Evolutionary conservation across 352 stramenopile species (phyloP).

Genomic region (Phytophthora pluvialis): DNA sequence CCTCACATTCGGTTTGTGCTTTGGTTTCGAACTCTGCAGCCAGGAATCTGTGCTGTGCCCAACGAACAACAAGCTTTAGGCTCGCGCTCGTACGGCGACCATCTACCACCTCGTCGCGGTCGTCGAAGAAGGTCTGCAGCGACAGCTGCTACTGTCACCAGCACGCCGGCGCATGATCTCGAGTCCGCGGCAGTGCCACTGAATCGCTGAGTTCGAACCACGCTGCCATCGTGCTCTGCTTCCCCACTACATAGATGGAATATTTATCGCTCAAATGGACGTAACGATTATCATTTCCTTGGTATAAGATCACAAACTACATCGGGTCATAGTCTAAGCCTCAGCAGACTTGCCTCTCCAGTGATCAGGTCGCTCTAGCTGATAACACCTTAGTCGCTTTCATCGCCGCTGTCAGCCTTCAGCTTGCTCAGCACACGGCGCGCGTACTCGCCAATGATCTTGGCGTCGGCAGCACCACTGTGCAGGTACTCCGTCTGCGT

Average conservation of each 20-base stretch:
- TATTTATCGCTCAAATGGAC: constrained; percentile 43
- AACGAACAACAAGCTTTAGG: constrained; percentile 68
- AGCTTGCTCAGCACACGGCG: constrained; percentile 89
- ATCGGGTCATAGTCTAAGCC: constrained; percentile 20
- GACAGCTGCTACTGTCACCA: constrained; percentile 20
- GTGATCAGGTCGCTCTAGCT: constrained; percentile 13
- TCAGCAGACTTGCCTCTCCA: background rate
- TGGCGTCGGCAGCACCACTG: constrained; percentile 65
- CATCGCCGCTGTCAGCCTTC: constrained; percentile 83
- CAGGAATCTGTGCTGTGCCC: constrained; percentile 74
- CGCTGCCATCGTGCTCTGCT: too few relatives aligned
- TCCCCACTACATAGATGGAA: background rate
- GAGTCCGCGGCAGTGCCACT: constrained; percentile 31
- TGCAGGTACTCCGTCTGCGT: constrained; percentile 79
- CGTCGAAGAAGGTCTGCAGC: constrained; percentile 22
- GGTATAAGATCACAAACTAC: constrained; percentile 7
- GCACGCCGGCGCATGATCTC: constrained; percentile 26
- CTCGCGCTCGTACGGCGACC: constrained; percentile 31
- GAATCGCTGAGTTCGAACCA: constrained; percentile 28
- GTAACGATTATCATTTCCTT: constrained; percentile 19
- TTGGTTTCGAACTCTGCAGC: constrained; percentile 41
- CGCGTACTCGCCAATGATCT: constrained; percentile 89
- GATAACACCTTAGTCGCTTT: constrained; percentile 61
- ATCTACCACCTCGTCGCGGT: constrained; percentile 31
- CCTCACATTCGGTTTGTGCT: constrained; percentile 10